These are phyloP conservation scores for Cornus suecica DNA, from an alignment of 148 eudicot genomes.

Conservation along the genomic window DNA sequence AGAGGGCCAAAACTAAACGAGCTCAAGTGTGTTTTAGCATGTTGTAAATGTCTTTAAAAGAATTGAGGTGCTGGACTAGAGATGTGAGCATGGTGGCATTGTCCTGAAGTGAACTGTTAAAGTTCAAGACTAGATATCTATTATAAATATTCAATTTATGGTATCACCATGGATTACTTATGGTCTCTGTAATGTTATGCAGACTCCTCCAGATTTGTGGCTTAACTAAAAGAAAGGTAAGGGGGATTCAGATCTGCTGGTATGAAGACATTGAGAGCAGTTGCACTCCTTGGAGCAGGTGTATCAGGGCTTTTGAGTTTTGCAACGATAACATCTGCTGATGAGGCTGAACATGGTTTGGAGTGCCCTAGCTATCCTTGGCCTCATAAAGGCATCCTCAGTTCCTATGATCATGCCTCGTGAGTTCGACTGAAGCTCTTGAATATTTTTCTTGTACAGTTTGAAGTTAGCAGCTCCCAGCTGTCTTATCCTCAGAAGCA, in stretches of 20 bases:
- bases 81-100: too few relatives aligned
- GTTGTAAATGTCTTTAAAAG: too few relatives aligned
- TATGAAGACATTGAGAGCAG: constrained; percentile 49
- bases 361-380: constrained; percentile 72
- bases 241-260: constrained; percentile 57
- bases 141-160: too few relatives aligned
- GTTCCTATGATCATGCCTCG: constrained; percentile 96
- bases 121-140: too few relatives aligned
- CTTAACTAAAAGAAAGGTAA: constrained; percentile 54
- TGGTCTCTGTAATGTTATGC: constrained; percentile 15
- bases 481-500: not conserved
- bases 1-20: too few relatives aligned
- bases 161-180: too few relatives aligned
- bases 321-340: constrained; percentile 75
- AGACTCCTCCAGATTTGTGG: constrained; percentile 69
- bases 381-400: constrained; percentile 94
- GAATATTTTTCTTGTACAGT: not conserved
- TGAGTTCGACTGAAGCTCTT: constrained; percentile 35
- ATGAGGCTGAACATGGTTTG: constrained; percentile 95
- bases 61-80: too few relatives aligned
- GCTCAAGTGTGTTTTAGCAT: too few relatives aligned
- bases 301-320: constrained; percentile 72
- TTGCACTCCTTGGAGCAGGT: constrained; percentile 89
- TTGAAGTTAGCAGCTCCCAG: not conserved
- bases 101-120: too few relatives aligned